Conservation (phyloP, 2,329 filamentous ascomycete genomes). For the Lachnellula hyalina region DNA sequence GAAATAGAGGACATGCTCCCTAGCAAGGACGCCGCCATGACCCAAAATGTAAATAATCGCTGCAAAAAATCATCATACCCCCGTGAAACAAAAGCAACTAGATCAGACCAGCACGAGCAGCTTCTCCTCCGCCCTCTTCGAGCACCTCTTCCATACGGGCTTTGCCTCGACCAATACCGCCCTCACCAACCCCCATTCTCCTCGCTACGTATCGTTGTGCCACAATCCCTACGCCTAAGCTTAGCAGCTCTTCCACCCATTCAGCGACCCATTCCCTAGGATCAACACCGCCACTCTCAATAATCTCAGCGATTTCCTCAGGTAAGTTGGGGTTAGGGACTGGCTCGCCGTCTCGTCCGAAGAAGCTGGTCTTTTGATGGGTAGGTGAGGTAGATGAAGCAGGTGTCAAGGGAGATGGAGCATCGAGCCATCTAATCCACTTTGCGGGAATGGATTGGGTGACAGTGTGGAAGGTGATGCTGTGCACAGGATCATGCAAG, state of each 20-base stretch:
- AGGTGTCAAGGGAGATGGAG: conserved; percentile 53
- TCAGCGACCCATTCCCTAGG: conserved; percentile 96
- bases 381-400: conserved; percentile 31
- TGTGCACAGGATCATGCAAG: conserved; percentile 82
- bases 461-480: conserved; percentile 77
- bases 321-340: conserved; percentile 52
- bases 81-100: conserved; percentile 7
- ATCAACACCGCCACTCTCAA: conserved; percentile 71
- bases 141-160: conserved; percentile 53
- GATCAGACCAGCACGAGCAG: conserved; percentile 50
- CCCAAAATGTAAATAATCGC: neutral
- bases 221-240: conserved; percentile 73
- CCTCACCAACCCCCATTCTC: conserved; percentile 92
- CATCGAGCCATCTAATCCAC: conserved; percentile 91
- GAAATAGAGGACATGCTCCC: neutral
- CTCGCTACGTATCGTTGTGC: conserved; percentile 93
- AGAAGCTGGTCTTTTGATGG: conserved; percentile 25
- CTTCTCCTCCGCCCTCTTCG: conserved; percentile 53
- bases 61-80: neutral
- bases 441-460: conserved; percentile 77
- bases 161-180: conserved; percentile 56
- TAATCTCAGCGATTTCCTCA: conserved; percentile 80
- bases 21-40: neutral
- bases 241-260: conserved; percentile 88
- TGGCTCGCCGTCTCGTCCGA: conserved; percentile 43